Evolutionary conservation across 352 stramenopile genomes (phyloP).

Genomic region (Phytophthora rubi): DNA sequence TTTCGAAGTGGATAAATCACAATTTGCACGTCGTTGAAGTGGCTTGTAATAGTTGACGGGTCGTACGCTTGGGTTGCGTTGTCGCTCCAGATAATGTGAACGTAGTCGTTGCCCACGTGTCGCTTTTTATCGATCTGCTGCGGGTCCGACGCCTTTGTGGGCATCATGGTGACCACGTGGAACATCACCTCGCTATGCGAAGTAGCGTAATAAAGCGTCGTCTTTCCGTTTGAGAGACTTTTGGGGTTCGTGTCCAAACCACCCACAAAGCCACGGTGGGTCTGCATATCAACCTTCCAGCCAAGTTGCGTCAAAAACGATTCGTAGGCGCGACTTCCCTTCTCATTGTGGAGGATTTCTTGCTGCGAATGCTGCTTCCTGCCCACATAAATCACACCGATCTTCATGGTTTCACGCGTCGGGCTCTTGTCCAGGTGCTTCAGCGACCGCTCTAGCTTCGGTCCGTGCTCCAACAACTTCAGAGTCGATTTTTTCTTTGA

Average conservation of each 20-base stretch:
- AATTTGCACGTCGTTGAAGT: slow-evolving; percentile 90
- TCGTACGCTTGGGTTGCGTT: slow-evolving; percentile 81
- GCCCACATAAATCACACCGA: slow-evolving; percentile 88
- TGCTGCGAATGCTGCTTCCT: slow-evolving; percentile 77
- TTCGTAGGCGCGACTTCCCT: slow-evolving; percentile 69
- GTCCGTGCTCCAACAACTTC: slow-evolving; percentile 73
- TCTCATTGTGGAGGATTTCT: slow-evolving; percentile 82
- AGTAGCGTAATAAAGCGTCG: slow-evolving; percentile 82
- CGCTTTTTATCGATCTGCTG: slow-evolving; percentile 92
- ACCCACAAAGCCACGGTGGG: slow-evolving; percentile 76
- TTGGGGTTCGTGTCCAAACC: slow-evolving; percentile 83
- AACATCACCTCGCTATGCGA: slow-evolving; percentile 89
- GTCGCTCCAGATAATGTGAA: slow-evolving; percentile 89
- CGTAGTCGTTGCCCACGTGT: slow-evolving; percentile 89
- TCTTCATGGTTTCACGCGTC: slow-evolving; percentile 91
- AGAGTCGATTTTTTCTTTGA: slow-evolving; percentile 59
- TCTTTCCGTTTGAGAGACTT: slow-evolving; percentile 77
- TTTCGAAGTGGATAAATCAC: slow-evolving; percentile 82
- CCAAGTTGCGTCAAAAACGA: slow-evolving; percentile 77
- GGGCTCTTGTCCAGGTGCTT: slow-evolving; percentile 87
- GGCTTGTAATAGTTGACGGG: slow-evolving; percentile 86
- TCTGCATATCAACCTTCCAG: slow-evolving; percentile 76
- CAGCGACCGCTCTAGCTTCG: slow-evolving; percentile 81
- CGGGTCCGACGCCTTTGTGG: slow-evolving; percentile 73
- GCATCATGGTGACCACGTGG: slow-evolving; percentile 90